These are phyloP conservation scores for Zymoseptoria crescenta DNA, from an alignment of 2,329 filamentous ascomycete species.

Conservation along the genomic window DNA sequence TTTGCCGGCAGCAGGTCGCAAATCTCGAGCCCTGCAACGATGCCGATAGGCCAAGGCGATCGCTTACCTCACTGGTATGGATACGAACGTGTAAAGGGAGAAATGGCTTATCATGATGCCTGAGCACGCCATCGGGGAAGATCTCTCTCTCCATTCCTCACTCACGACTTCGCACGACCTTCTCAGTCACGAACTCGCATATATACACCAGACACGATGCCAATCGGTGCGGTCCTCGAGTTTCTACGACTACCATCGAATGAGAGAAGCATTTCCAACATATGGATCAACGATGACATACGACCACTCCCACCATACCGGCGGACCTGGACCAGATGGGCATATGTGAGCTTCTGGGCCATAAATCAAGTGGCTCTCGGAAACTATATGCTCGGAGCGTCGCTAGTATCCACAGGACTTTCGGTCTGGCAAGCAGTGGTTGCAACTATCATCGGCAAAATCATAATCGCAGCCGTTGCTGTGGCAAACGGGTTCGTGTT, in stretches of 20 bases:
- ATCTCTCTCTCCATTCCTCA: no score
- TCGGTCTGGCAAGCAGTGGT: slow-evolving; percentile 37
- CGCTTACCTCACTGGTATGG: no score
- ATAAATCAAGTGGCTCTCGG: slow-evolving; percentile 32
- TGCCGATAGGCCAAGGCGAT: no score
- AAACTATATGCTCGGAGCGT: slow-evolving; percentile 33
- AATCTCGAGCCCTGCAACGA: no score
- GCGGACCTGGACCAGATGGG: slow-evolving; percentile 32
- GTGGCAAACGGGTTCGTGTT: slow-evolving; percentile 43
- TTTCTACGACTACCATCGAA: slow-evolving; percentile 19
- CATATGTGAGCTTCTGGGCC: slow-evolving; percentile 35
- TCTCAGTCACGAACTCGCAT: no score
- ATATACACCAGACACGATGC: no score
- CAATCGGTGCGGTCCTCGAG: background rate
- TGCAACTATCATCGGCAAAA: slow-evolving; percentile 35
- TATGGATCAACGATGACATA: slow-evolving; percentile 37
- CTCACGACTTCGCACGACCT: no score
- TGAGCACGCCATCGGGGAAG: no score
- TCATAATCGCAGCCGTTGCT: slow-evolving; percentile 51
- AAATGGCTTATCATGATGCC: no score
- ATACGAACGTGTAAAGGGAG: no score
- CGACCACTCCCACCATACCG: slow-evolving; percentile 34
- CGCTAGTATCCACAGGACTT: slow-evolving; percentile 33
- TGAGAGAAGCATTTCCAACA: slow-evolving; percentile 22
- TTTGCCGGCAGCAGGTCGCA: no score